phyloP scores from a whole-genome alignment of 2,329 filamentous ascomycete genomes.

The Neofusicoccum kwambonambiense region DNA sequence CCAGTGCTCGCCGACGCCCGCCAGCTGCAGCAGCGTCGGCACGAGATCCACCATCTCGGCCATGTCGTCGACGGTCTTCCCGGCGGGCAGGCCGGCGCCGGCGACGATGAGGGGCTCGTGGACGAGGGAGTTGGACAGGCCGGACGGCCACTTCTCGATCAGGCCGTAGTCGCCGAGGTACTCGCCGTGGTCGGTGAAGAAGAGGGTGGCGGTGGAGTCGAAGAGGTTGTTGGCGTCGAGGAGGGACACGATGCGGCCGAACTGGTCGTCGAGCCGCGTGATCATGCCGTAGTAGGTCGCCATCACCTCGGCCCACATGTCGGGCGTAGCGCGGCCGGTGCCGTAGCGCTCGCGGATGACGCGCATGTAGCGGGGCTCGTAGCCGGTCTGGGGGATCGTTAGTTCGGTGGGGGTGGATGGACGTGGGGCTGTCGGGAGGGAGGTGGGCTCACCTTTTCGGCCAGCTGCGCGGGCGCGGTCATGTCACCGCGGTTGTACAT shows the following conservation, averaged over 20 bases:
- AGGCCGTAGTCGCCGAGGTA: conserved; percentile 49
- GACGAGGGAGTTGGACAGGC: conserved; percentile 41
- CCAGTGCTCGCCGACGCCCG: conserved; percentile 40
- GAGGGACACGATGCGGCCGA: conserved; percentile 40
- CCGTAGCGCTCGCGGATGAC: conserved; percentile 41
- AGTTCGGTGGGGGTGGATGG: no score
- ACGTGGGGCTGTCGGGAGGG: no score
- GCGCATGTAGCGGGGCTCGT: conserved; percentile 46
- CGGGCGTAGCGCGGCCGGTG: conserved; percentile 39
- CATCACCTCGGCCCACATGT: conserved; percentile 46
- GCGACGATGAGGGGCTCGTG: conserved; percentile 48
- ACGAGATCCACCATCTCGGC: conserved; percentile 49
- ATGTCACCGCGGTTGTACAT: conserved; percentile 44
- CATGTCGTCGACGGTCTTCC: conserved; percentile 36
- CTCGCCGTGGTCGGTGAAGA: conserved; percentile 49
- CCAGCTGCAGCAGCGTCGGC: conserved; percentile 45
- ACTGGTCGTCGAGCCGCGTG: conserved; percentile 46
- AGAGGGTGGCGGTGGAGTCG: conserved; percentile 44
- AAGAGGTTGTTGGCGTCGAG: conserved; percentile 37
- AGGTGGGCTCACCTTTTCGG: no score
- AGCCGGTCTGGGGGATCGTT: conserved; percentile 36
- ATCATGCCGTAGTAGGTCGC: conserved; percentile 52
- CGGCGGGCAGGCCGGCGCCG: conserved; percentile 41
- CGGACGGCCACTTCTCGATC: conserved; percentile 46
- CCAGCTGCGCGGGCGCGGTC: conserved; percentile 3